A percentile compares a stretch with the other conserved stretches of the same genome.
phyloP scores from a whole-genome alignment of 1,284 basidiomycete species.

The Stereum hirsutum region DNA sequence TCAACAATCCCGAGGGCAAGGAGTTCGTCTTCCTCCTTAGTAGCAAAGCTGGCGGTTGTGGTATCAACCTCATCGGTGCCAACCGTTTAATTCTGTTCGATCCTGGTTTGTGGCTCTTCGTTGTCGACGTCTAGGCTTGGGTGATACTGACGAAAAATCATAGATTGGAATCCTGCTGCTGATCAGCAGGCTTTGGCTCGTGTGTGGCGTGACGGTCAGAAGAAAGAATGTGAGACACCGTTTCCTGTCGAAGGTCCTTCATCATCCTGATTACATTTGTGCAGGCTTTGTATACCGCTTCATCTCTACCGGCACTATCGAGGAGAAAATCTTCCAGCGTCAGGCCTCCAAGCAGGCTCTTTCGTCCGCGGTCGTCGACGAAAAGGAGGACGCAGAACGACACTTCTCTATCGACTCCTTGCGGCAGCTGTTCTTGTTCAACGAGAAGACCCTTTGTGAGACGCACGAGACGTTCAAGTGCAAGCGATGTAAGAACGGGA shows the following conservation, averaged over 20 bases:
- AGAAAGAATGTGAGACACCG: conserved; percentile 93
- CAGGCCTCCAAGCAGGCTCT: conserved; percentile 96
- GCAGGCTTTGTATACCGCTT: conserved; percentile 96
- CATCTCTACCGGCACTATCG: conserved; percentile 95
- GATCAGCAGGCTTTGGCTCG: conserved; percentile 98
- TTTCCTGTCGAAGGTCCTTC: background rate
- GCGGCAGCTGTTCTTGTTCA: conserved; percentile 88
- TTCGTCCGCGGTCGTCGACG: conserved; percentile 95
- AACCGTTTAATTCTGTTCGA: conserved; percentile 96
- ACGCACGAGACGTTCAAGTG: conserved; percentile 99
- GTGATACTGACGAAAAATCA: background rate
- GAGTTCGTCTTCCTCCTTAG: conserved; percentile 96
- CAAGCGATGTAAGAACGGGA: conserved; percentile 87
- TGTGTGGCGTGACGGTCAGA: conserved; percentile 99
- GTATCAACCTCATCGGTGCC: conserved; percentile 97
- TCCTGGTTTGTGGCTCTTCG: conserved; percentile 47
- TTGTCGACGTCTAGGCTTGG: background rate
- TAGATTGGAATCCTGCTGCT: conserved; percentile 95
- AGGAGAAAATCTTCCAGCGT: conserved; percentile 97
- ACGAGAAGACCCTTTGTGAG: conserved; percentile 82
- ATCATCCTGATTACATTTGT: background rate
- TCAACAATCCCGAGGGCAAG: conserved; percentile 93
- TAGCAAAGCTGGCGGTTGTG: conserved; percentile 96
- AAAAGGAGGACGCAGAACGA: conserved; percentile 91
- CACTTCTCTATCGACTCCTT: conserved; percentile 92